Evolutionary conservation across 2,329 filamentous ascomycete species (phyloP), one percentile per base, ranked within the genome.

Genomic region (Talaromyces sp.): DNA sequence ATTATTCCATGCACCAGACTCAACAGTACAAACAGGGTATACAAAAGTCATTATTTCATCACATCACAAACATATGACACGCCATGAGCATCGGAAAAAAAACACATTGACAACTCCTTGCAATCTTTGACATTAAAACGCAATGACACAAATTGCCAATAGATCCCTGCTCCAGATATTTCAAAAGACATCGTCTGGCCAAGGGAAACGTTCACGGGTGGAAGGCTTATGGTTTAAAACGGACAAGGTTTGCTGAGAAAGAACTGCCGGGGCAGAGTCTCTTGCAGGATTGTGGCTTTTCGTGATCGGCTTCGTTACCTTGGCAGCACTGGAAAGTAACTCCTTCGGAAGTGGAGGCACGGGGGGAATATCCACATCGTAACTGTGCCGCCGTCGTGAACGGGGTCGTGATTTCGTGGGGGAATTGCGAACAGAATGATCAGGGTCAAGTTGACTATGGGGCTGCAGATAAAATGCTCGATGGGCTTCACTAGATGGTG

Each of bases 171-270:
- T n/a, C n/a, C n/a, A n/a, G n/a, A n/a, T n/a, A n/a, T n/a, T 32
- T 32, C 29, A 32, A 32, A 77, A 77, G 8, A 75, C 67, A 54
- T 76, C 75, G 8, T 75, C 73, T 4, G 74, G 74, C 76, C 75
- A 78, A 19, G 70, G 65, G 49, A 75, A 77, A n/a, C 64, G 59
- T 36, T 69, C 60, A 20, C 54, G 41, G 20, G 35, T 56, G 36
- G 55, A 20, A 19, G 52, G 42, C 20, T 56, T 10, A 13, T 44
- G 44, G 13, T 56, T 57, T 27, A 24, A 42, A 33, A 17, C 44
- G 11, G 54, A 52, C 30, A 35, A 27, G 16, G 53, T 37, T 22
- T 52, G 49, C 13, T 40, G 40, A 41, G 52, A 51, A 2, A 57
- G 33, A 10, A 44, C 42, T 27, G 55, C 36, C 17, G 42, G 41